Evolutionary conservation across 1,284 basidiomycete genomes (phyloP).

Genomic region (Spongiforma sp.): DNA sequence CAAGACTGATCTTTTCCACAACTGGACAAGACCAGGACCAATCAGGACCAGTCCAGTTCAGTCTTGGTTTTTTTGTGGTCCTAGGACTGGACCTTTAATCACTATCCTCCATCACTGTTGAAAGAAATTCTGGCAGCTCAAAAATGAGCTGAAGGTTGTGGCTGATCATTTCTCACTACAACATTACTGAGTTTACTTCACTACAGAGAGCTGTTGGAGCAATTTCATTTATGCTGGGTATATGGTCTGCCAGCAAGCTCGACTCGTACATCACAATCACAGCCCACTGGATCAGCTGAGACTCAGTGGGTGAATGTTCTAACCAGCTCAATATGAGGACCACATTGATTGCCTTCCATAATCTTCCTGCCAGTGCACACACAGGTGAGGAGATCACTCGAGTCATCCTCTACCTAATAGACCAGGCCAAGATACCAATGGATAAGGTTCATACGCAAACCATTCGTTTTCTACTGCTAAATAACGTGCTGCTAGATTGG

Average conservation of each 20-base stretch:
- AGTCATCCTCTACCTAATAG: neutral
- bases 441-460: neutral
- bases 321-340: neutral
- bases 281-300: neutral
- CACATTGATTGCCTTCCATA: neutral
- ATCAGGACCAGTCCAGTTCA: no score
- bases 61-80: no score
- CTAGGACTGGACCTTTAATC: no score
- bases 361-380: neutral
- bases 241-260: neutral
- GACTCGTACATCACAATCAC: neutral
- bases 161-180: neutral
- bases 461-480: no score
- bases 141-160: neutral
- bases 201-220: neutral
- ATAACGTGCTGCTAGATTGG: no score
- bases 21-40: no score
- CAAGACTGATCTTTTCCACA: no score
- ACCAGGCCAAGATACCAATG: neutral
- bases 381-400: neutral
- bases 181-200: neutral
- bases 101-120: neutral
- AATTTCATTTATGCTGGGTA: neutral
- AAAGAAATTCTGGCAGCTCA: neutral
- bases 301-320: neutral